Evolutionary conservation across 2,329 filamentous ascomycete species (phyloP).

Genomic region (Phyllosticta citriasiana): DNA sequence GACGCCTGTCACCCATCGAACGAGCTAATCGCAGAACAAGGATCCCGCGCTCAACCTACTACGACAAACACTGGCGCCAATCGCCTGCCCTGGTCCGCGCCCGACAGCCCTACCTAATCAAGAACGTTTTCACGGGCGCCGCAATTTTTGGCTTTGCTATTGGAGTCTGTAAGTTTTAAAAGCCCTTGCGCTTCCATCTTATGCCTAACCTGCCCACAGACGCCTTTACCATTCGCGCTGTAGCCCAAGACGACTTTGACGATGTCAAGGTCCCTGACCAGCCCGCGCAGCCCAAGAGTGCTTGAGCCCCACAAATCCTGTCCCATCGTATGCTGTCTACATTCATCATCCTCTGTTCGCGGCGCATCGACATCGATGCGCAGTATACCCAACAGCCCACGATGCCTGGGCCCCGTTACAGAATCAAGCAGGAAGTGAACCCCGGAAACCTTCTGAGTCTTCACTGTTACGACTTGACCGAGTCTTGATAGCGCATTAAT

Average conservation of each 20-base stretch:
- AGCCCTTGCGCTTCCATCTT: conserved; percentile 27
- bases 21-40: conserved; percentile 24
- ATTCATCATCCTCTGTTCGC: too few species aligned
- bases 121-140: conserved; percentile 76
- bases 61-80: conserved; percentile 77
- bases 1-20: not conserved
- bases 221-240: conserved; percentile 64
- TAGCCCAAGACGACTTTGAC: conserved; percentile 94
- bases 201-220: conserved; percentile 35
- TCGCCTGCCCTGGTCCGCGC: conserved; percentile 84
- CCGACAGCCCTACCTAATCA: conserved; percentile 81
- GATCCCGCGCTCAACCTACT: conserved; percentile 70
- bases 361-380: too few species aligned
- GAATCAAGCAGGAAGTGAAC: not conserved
- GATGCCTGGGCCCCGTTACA: not conserved
- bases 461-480: not conserved
- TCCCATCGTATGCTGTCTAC: not conserved
- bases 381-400: not conserved
- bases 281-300: conserved; percentile 35
- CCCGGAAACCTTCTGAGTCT: too few species aligned
- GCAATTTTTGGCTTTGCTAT: conserved; percentile 65
- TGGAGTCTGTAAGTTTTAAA: conserved; percentile 71
- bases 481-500: not conserved
- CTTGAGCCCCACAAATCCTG: not conserved
- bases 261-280: conserved; percentile 83